Percentiles rank a stretch among this genome's conserved stretches.
Conservation (phyloP, 805 yeast species). For the Pachysolen tannophilus region DNA sequence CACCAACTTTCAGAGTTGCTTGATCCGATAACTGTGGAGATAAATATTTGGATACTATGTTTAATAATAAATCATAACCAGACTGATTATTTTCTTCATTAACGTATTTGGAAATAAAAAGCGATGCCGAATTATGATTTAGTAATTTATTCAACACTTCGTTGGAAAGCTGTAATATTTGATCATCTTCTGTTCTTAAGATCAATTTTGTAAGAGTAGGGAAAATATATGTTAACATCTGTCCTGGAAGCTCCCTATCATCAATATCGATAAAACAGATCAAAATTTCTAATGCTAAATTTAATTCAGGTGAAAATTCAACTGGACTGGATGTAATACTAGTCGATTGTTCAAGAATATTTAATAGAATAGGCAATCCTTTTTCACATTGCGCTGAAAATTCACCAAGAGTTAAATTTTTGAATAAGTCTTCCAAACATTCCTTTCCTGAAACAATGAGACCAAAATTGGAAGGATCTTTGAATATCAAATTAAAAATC, state of each 20-base stretch:
- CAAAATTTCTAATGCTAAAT: constrained; percentile 50
- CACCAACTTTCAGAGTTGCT: constrained; percentile 77
- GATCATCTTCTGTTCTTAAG: constrained; percentile 55
- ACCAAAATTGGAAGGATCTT: constrained; percentile 70
- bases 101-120: constrained; percentile 24
- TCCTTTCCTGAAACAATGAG: constrained; percentile 61
- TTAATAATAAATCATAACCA: constrained; percentile 52
- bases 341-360: constrained; percentile 27
- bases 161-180: constrained; percentile 68
- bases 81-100: constrained; percentile 26
- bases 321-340: constrained; percentile 17
- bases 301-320: constrained; percentile 54
- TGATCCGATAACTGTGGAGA: constrained; percentile 68
- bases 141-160: constrained; percentile 63
- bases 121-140: constrained; percentile 24
- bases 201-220: constrained; percentile 34
- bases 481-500: constrained; percentile 56
- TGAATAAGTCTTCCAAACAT: constrained; percentile 54
- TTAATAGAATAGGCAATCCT: constrained; percentile 44
- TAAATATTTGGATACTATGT: constrained; percentile 59
- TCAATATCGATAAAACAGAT: constrained; percentile 34
- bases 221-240: constrained; percentile 34
- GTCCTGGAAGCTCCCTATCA: constrained; percentile 23
- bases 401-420: constrained; percentile 31
- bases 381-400: constrained; percentile 41